Percentiles rank a stretch among this genome's conserved stretches.
Conservation (phyloP, 1,284 basidiomycete species). For the Sutorius eximius region DNA sequence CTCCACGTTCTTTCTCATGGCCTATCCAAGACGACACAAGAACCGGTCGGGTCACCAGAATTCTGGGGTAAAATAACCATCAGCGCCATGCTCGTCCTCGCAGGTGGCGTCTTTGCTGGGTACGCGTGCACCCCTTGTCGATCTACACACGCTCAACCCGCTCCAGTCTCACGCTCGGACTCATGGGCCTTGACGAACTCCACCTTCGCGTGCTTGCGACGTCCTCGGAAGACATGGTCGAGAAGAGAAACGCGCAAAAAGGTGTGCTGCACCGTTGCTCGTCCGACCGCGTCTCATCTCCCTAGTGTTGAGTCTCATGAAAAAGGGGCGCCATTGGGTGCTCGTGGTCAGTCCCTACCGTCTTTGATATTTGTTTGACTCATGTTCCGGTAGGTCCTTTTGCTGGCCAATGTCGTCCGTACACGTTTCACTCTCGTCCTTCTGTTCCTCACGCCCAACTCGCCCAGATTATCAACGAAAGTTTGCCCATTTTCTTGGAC, state of each 20-base stretch:
- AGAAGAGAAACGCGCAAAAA: conserved; percentile 71
- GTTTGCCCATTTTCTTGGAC: conserved; percentile 92
- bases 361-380: not conserved
- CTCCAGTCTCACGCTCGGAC: conserved; percentile 75
- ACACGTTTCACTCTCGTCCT: not conserved
- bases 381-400: conserved; percentile 56
- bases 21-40: conserved; percentile 15
- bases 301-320: conserved; percentile 74
- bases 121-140: conserved; percentile 25
- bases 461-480: conserved; percentile 82
- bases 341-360: conserved; percentile 64
- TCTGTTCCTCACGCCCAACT: conserved; percentile 40
- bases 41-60: conserved; percentile 43
- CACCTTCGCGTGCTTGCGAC: conserved; percentile 85
- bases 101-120: conserved; percentile 88
- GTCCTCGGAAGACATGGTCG: conserved; percentile 71
- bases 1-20: conserved; percentile 3
- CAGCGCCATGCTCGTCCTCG: conserved; percentile 67
- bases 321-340: conserved; percentile 90
- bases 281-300: not conserved
- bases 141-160: not conserved
- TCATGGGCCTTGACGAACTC: conserved; percentile 94
- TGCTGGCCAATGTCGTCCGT: conserved; percentile 83
- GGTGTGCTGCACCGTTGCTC: conserved; percentile 39
- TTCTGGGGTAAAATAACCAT: conserved; percentile 73